Percentiles rank a stretch among this genome's conserved stretches.
Evolutionary conservation across 768 basidiomycete species (phyloP).

Genomic region (Ramaria sp.): DNA sequence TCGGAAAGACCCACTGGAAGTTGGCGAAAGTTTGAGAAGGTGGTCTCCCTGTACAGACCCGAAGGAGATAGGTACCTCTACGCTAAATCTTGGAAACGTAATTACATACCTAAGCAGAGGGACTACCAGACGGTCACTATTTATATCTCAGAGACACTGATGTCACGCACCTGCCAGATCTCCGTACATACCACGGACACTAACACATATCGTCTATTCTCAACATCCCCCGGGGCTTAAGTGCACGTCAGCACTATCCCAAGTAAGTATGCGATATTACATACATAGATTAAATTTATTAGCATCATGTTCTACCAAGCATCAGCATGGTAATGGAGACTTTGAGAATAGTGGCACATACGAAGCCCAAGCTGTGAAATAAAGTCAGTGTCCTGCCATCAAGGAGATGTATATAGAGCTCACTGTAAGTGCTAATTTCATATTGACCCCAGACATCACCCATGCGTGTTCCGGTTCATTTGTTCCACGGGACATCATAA

Average conservation of each 20-base stretch:
- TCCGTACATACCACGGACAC: neutral
- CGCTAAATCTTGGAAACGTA: neutral
- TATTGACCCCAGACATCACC: conserved; percentile 4
- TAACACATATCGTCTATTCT: neutral
- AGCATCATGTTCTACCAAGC: conserved; percentile 2
- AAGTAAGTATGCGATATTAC: neutral
- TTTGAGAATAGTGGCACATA: neutral
- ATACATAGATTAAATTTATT: conserved; percentile 3
- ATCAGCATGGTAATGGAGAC: neutral
- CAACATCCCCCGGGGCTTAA: conserved; percentile 1
- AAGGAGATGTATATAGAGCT: neutral
- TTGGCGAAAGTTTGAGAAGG: neutral
- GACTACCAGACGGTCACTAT: neutral
- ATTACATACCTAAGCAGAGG: neutral
- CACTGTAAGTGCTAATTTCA: conserved; percentile 5
- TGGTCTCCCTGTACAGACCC: neutral
- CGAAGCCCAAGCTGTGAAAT: conserved; percentile 5
- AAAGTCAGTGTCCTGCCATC: neutral
- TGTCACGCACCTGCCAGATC: conserved; percentile 3
- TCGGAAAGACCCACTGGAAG: conserved; percentile 4
- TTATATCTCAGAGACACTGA: neutral
- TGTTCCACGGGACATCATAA: neutral
- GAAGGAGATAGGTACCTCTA: neutral
- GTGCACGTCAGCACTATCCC: neutral
- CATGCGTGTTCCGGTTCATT: conserved; percentile 2